Base-by-base conservation (phyloP, 805 yeast genomes). In the Metschnikowia anglica region DNA sequence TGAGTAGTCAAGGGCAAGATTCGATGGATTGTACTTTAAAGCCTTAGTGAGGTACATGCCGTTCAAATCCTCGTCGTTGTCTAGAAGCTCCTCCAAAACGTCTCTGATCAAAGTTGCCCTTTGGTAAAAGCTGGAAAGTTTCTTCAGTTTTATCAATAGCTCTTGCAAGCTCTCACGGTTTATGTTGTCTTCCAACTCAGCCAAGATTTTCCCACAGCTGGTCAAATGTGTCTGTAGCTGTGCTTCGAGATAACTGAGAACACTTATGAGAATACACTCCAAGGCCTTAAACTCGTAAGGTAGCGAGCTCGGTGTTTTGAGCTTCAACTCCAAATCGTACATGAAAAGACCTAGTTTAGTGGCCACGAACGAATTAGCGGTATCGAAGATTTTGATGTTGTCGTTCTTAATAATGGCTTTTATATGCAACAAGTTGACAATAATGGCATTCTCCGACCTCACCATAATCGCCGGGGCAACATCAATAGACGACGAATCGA, bases 381-480 rank as follows among this genome's bases (percentile, higher is more conserved):
- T 81, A 57, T 93, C 98, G 62, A 93, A 93, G 1, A 93, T 76
- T 65, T 86, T 75, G 8, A 93, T 95, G 49, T 75, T 70, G 55
- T 91, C 88, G 31, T 79, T 74, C 54, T 85, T 86, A n/a, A 93
- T 79, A 35, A 93, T 72, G 1, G 97, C 98, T 51, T 93, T 85
- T 37, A 93, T 88, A 60, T 90, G 93, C 28, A 93, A 66, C 56
- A 93, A 65, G 59, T 89, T 90, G 37, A 93, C 80, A 41, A 93
- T 68, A 15, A 91, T 85, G 39, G 95, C 84, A 49, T 78, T 77
- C 19, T 78, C 74, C n/a, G 69, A 56, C 46, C 97, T 75, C 17
- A 89, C 88, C 46, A 90, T 81, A 34, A 93, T 84, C 15, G 88
- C 80, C 0, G 99, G 99, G 3, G 90, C 90, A 16, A 91, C 87